Base-by-base conservation (phyloP, 2,329 filamentous ascomycete genomes). In the Monascus ruber region DNA sequence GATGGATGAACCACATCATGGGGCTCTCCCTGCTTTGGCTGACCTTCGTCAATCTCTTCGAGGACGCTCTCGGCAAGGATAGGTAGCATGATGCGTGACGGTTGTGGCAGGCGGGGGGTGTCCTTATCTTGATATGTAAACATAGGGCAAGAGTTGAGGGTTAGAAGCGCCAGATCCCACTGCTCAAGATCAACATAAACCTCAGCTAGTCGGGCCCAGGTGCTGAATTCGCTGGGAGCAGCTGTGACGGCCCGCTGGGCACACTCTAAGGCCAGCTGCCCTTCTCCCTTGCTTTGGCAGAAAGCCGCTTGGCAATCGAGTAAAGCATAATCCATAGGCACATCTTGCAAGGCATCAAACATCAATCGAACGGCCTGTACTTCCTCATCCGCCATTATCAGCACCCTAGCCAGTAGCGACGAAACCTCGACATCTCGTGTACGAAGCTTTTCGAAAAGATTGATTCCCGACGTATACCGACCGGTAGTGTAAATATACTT, bases 101-200 rank as follows among this genome's bases (percentile, higher is more conserved):
- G 88, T 55, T 94, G 87, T 1, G 91, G 91, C 83, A 96, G 89
- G 43, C 91, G 68, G 3, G 91, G 91, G 5, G 87, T 83, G 59
- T 98, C 91, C 63, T 95, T 96, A 64, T 98, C 91, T 63, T 96
- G 91, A 62, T 98, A 96, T 5, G 91, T 98, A 63, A 98, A 98
- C 91, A 98, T 98, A 6, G 91, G 91, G 62, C 91, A 98, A 11
- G 91, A 98, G 66, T 98, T 98, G 38, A 98, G 73, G 4, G 91
- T 96, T 4, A 94, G 80, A 24, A 98, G 74, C 1, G 91, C 91
- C 50, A 96, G 79, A 56, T 96, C 91, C 87, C 91, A 98, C 57
- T 94, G 85, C 59, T 98, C 91, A 65, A 94, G 77, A 36, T 82
- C 77, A 40, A 96, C 85, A 52, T 98, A 98, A 27, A 96, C 83